phyloP scores from a whole-genome alignment of 2,329 filamentous ascomycete species.

The Neopestalotiopsis sp. region DNA sequence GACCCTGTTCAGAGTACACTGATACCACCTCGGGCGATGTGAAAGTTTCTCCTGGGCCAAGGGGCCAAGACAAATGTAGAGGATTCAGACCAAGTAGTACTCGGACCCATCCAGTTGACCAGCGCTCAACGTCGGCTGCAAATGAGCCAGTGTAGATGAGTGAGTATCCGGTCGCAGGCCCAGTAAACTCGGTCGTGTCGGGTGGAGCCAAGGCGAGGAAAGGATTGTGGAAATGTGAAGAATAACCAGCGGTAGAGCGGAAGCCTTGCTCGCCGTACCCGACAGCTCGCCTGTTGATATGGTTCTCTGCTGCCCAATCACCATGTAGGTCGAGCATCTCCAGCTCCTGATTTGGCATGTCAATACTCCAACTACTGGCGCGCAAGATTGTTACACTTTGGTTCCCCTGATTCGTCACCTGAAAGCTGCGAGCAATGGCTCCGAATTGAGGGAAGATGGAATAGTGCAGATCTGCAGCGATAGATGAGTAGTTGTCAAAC shows the following conservation, averaged over 20 bases:
- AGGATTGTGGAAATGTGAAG: constrained; percentile 69
- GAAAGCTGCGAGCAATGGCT: constrained; percentile 66
- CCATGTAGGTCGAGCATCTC: constrained; percentile 68
- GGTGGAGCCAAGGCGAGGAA: constrained; percentile 64
- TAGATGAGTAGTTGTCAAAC: constrained; percentile 62
- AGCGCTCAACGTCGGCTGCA: constrained; percentile 64
- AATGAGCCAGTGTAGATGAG: constrained; percentile 71
- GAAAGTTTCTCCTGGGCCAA: constrained; percentile 61
- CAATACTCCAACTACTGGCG: constrained; percentile 65
- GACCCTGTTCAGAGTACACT: constrained; percentile 62
- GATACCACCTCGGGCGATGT: constrained; percentile 67
- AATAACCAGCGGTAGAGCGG: constrained; percentile 63
- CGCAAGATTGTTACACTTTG: constrained; percentile 59
- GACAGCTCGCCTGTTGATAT: constrained; percentile 58
- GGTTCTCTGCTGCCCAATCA: constrained; percentile 67
- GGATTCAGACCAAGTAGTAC: constrained; percentile 67
- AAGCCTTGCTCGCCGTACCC: constrained; percentile 59
- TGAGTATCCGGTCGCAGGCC: constrained; percentile 69
- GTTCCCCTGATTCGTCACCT: constrained; percentile 63
- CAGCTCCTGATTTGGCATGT: constrained; percentile 64
- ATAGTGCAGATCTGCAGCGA: constrained; percentile 65
- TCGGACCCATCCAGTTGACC: constrained; percentile 66
- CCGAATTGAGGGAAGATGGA: constrained; percentile 68
- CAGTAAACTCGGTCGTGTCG: constrained; percentile 63
- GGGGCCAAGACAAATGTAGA: constrained; percentile 62